Percentiles rank a stretch among this genome's conserved stretches.
Conservation (phyloP, 129 eudicot genomes). For the Daucus carota region DH1_v3.0 NC_030386.2:38341001-38341500, state of each 20-base stretch:
- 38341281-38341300: no score
- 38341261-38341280: not conserved
- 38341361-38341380: no score
- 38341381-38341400: no score
- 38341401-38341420: no score
- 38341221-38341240: not conserved
- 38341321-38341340: no score
- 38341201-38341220: not conserved
- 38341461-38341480: no score
- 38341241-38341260: not conserved
- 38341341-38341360: no score
- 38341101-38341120: not conserved
- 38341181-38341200: not conserved
- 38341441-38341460: no score
- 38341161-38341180: not conserved
- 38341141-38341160: not conserved
- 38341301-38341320: no score
- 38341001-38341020: not conserved
- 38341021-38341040: not conserved
- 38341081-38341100: not conserved
- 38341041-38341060: not conserved
- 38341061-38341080: not conserved
- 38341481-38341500: no score
- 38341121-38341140: not conserved
- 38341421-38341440: no score